These are phyloP conservation scores for Cyberlindnera lachancei DNA, from an alignment of 805 yeast species.

Conservation along the genomic window DNA sequence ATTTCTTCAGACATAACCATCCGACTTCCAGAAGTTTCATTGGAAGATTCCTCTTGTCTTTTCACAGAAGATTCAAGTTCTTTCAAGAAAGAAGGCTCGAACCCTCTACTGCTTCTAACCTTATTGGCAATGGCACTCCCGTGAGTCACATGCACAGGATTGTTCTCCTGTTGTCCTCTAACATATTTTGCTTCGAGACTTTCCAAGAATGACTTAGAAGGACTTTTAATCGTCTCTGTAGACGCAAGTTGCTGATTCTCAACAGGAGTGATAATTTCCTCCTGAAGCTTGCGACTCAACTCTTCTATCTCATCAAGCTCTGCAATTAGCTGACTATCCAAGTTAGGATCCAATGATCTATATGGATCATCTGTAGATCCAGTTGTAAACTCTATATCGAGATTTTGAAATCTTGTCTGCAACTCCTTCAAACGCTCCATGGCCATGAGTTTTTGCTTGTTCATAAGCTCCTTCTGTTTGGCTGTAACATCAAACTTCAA, in stretches of 20 bases:
- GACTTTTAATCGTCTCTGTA: conserved; percentile 5
- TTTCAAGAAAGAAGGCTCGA: conserved; percentile 43
- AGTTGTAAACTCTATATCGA: conserved; percentile 45
- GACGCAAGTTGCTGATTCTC: conserved; percentile 1
- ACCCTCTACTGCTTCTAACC: conserved; percentile 27
- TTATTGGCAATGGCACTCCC: conserved; percentile 20
- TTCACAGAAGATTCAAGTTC: conserved; percentile 46
- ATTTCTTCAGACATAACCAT: background rate
- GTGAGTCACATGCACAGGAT: conserved; percentile 13
- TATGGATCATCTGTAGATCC: conserved; percentile 12
- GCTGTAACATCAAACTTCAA: conserved; percentile 52
- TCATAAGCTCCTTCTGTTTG: conserved; percentile 46
- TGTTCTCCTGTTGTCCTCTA: conserved; percentile 33
- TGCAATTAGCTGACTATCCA: conserved; percentile 32
- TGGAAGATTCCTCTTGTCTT: conserved; percentile 24
- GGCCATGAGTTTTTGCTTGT: conserved; percentile 56
- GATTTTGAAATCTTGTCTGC: conserved; percentile 57
- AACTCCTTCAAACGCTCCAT: conserved; percentile 65
- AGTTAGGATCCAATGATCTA: conserved; percentile 27
- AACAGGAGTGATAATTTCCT: background rate
- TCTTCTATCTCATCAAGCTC: conserved; percentile 27
- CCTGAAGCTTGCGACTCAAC: conserved; percentile 16
- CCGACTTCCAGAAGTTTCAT: background rate
- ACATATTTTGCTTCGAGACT: conserved; percentile 37
- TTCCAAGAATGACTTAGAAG: conserved; percentile 20